Base-by-base conservation (phyloP, 2,329 filamentous ascomycete genomes). In the Apiospora marii region DNA sequence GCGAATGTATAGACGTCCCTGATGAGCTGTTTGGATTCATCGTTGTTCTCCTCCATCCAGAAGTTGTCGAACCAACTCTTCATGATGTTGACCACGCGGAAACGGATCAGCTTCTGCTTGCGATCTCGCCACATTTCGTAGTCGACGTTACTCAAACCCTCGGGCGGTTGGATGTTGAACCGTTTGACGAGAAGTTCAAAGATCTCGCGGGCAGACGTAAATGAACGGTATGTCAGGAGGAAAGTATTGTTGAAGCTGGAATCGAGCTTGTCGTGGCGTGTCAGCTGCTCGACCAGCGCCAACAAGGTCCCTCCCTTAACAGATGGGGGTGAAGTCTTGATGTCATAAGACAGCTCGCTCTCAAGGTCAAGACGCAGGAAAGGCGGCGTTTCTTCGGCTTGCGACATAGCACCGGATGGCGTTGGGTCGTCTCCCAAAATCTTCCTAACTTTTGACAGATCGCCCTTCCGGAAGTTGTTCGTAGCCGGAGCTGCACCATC, bases 1-100 rank as follows among this genome's bases (percentile, higher is more conserved):
- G 95, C 96, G 81, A 99, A 99, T 41, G 91, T 91, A 84, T 95
- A 95, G 13, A 98, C 94, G 76, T 95, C 92, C 73, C 94, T 92
- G 75, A 99, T 94, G 53, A 99, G 87, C 76, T 94, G 91, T 81
- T 91, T 94, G 67, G 92, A 97, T 68, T 94, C 92, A 70, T 96
- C 93, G 79, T 92, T 95, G 74, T 92, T 92, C 68, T 95, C 93
- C 81, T 99, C 96, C 95, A 98, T 98, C 96, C 96, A 99, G 82
- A 96, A 98, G 78, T 93, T 95, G 80, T 98, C 96, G 77, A 99
- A 96, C 96, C 96, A 99, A 83, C 91, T 97, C 87, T 98, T 98
- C 68, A 99, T 85, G 75, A 98, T 98, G 79, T 98, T 99, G 75
- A 99, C 95, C 2, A 99, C 95, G 58, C 96, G 92, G 85, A 99